Evolutionary conservation across 345 rosid genomes (phyloP).

Genomic region (Mallotus nudiflorus): DNA sequence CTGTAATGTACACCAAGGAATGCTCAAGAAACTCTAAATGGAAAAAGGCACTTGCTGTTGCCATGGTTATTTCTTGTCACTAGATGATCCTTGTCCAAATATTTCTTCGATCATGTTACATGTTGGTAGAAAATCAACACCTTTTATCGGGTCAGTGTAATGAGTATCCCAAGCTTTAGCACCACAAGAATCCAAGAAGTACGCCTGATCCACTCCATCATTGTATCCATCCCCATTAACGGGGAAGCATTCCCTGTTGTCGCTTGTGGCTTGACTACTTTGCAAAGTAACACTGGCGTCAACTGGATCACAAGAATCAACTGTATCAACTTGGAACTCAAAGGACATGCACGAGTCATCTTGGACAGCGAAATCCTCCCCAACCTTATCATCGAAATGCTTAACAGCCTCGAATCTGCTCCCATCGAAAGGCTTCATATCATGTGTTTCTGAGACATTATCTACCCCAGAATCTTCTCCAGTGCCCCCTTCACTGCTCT

Average conservation of each 20-base stretch:
- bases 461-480: constrained; percentile 34
- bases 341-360: constrained; percentile 52
- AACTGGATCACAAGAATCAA: constrained; percentile 15
- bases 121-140: constrained; percentile 52
- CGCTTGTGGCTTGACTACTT: constrained; percentile 18
- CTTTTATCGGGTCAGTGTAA: constrained; percentile 35
- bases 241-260: constrained; percentile 18
- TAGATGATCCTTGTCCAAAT: constrained; percentile 47
- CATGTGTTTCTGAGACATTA: constrained; percentile 16
- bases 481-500: constrained; percentile 14
- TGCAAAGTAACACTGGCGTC: constrained; percentile 16
- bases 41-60: constrained; percentile 14
- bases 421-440: constrained; percentile 9
- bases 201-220: constrained; percentile 37
- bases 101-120: constrained; percentile 62
- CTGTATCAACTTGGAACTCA: constrained; percentile 38
- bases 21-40: neutral
- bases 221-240: constrained; percentile 34
- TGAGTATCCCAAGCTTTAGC: constrained; percentile 44
- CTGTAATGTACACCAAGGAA: neutral
- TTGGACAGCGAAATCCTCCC: constrained; percentile 29
- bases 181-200: constrained; percentile 45
- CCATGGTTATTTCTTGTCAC: constrained; percentile 35
- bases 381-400: constrained; percentile 18
- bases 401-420: constrained; percentile 19